phyloP scores from a whole-genome alignment of 768 basidiomycete species.

The Psilocybe sp. region DNA sequence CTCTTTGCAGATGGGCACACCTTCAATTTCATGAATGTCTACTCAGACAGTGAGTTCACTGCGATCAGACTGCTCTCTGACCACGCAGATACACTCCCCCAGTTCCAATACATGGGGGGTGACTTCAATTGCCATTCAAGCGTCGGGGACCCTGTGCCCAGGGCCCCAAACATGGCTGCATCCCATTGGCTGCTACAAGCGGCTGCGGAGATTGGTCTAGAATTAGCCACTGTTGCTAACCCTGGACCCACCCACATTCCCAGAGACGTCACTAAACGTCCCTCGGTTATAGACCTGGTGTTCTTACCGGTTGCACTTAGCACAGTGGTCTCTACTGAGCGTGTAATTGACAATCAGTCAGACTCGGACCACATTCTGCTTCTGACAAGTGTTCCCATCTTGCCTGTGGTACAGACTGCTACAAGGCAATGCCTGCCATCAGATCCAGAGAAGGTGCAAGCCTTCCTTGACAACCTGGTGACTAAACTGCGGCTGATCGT shows the following conservation, averaged over 20 bases:
- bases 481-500: too few relatives aligned
- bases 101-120: not conserved
- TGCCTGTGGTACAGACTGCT: not conserved
- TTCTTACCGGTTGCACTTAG: not conserved
- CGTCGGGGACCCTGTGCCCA: not conserved
- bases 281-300: constrained; percentile 1
- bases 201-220: not conserved
- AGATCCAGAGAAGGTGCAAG: too few relatives aligned
- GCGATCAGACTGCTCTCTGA: not conserved
- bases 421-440: too few relatives aligned
- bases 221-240: not conserved
- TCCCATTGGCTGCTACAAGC: not conserved
- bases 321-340: not conserved
- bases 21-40: not conserved
- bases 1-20: not conserved
- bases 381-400: not conserved
- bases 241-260: not conserved
- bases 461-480: too few relatives aligned
- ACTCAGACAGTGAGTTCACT: not conserved
- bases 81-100: not conserved
- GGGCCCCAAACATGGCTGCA: not conserved
- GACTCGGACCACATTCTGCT: not conserved
- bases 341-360: not conserved
- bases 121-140: not conserved
- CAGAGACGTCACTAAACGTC: not conserved